Conservation (phyloP, 1,284 basidiomycete species). For the Puccinia triticina region DNA sequence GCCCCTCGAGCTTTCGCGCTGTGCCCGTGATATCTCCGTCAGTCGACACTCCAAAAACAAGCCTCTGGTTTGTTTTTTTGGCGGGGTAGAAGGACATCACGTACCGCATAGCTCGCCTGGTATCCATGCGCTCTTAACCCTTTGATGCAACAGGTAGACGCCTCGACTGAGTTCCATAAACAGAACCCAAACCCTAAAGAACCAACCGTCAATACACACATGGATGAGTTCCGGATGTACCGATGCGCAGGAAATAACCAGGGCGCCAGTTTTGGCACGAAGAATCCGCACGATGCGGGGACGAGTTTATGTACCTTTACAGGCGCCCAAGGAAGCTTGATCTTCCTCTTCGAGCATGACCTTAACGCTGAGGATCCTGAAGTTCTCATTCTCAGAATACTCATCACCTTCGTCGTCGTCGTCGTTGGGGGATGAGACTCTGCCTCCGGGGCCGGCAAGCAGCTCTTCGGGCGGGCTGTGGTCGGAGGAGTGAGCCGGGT, state of each 20-base stretch:
- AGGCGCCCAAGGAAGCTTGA: neutral
- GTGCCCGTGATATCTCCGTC: too few species aligned
- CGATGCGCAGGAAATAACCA: too few species aligned
- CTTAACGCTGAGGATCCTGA: slow-evolving; percentile 39
- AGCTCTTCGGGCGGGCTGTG: too few species aligned
- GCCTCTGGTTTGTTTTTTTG: too few species aligned
- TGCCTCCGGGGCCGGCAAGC: too few species aligned
- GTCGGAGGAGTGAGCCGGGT: too few species aligned
- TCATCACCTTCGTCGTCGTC: neutral
- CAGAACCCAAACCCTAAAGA: slow-evolving; percentile 48
- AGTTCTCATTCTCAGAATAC: neutral
- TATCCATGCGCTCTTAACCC: slow-evolving; percentile 29
- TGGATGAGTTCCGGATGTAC: too few species aligned
- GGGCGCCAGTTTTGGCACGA: too few species aligned
- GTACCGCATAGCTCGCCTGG: slow-evolving; percentile 43
- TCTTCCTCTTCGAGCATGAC: slow-evolving; percentile 45
- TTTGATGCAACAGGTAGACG: slow-evolving; percentile 26
- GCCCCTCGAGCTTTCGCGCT: slow-evolving; percentile 45
- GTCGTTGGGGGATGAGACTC: neutral
- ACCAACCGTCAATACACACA: neutral
- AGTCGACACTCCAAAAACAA: too few species aligned
- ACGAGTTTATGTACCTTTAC: slow-evolving; percentile 41
- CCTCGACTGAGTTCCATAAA: slow-evolving; percentile 33
- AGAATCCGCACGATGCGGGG: too few species aligned
- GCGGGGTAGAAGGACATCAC: too few species aligned